A percentile compares a stretch with the other conserved stretches of the same genome.
These are phyloP conservation scores for Acacia acuminata DNA, from an alignment of 306 rosid species.

Conservation along the genomic window DNA sequence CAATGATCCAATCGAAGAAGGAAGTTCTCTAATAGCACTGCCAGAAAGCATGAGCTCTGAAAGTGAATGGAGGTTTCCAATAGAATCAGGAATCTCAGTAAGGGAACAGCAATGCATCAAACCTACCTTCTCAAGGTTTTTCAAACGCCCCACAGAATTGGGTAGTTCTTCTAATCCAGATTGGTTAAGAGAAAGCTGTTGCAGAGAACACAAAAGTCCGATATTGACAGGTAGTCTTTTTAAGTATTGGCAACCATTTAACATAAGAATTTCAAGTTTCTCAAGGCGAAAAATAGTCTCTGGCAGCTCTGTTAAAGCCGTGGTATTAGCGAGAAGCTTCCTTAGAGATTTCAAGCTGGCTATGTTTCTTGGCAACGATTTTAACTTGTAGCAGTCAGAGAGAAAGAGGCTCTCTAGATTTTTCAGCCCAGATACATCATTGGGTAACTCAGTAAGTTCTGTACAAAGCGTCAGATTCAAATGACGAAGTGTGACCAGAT, in stretches of 20 bases:
- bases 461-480: slow-evolving; percentile 47
- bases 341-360: slow-evolving; percentile 49
- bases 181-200: slow-evolving; percentile 40
- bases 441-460: slow-evolving; percentile 48
- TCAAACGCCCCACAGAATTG: slow-evolving; percentile 48
- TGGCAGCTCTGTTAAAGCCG: slow-evolving; percentile 49
- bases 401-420: slow-evolving; percentile 51
- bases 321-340: slow-evolving; percentile 42
- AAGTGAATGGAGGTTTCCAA: slow-evolving; percentile 44
- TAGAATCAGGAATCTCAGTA: slow-evolving; percentile 49
- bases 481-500: slow-evolving; percentile 41
- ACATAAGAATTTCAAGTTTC: slow-evolving; percentile 47
- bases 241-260: slow-evolving; percentile 41
- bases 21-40: slow-evolving; percentile 50
- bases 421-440: slow-evolving; percentile 58
- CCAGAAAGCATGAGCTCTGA: slow-evolving; percentile 22
- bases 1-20: slow-evolving; percentile 54
- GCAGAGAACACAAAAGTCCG: slow-evolving; percentile 52
- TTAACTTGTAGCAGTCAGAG: slow-evolving; percentile 44
- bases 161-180: slow-evolving; percentile 58
- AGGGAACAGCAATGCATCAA: slow-evolving; percentile 50
- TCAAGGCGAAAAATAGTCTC: slow-evolving; percentile 49
- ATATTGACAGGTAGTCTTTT: slow-evolving; percentile 49
- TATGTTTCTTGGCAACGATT: slow-evolving; percentile 50
- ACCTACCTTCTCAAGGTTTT: slow-evolving; percentile 57